phyloP scores from a whole-genome alignment of 2,329 filamentous ascomycete species.

The Beauveria asiatica region DNA sequence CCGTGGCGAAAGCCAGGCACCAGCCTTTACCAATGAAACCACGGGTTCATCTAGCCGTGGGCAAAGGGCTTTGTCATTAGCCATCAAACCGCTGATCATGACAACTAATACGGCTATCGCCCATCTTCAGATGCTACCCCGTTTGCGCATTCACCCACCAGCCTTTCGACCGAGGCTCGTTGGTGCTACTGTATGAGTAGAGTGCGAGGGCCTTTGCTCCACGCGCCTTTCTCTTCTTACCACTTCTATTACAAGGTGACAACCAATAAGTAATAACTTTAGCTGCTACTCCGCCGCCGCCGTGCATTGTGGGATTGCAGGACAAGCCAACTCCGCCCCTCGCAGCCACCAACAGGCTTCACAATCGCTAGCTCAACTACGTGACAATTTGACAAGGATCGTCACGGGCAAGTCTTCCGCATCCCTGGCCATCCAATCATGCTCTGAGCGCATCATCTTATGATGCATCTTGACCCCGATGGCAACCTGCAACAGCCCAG shows the following conservation, averaged over 20 bases:
- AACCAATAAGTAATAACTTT: slow-evolving; percentile 18
- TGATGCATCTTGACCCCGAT: slow-evolving; percentile 3
- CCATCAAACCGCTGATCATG: background rate
- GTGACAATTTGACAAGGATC: background rate
- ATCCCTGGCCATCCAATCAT: slow-evolving; percentile 3
- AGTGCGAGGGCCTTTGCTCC: background rate
- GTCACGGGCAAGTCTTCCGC: background rate
- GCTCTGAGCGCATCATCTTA: slow-evolving; percentile 3
- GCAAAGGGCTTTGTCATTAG: background rate
- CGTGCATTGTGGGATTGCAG: background rate
- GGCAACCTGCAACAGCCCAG: background rate
- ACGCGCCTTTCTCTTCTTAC: background rate
- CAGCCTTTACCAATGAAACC: too few relatives aligned
- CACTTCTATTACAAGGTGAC: slow-evolving; percentile 15
- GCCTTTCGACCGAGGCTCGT: slow-evolving; percentile 4
- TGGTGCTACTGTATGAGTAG: background rate
- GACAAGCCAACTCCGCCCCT: slow-evolving; percentile 2
- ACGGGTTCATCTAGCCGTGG: background rate
- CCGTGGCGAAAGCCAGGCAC: background rate
- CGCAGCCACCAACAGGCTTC: background rate
- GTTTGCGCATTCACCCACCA: background rate
- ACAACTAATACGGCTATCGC: background rate
- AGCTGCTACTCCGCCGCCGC: background rate
- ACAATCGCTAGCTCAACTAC: background rate
- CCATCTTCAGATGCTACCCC: background rate